Base-by-base conservation (phyloP, 305 asterid genomes). In the Petunia hybrid region DNA sequence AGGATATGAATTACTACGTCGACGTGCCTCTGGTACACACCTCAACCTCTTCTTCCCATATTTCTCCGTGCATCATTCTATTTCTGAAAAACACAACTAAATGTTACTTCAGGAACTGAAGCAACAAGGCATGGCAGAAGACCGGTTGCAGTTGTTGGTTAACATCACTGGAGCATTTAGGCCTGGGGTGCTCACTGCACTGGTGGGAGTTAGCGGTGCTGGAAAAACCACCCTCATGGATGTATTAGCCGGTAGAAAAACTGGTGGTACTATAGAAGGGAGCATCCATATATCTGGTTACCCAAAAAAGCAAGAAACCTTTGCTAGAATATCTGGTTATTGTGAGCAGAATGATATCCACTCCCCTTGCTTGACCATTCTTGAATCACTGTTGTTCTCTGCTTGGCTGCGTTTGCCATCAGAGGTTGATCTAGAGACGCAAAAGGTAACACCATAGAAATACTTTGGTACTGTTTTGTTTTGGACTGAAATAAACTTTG, bases 281-380 rank as follows among this genome's bases (percentile, higher is more conserved):
- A 87, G 79, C 87, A 81, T 93, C 67, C 82, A 67, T 74, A 90
- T 93, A 87, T 91, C 97, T 48, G 97, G 97, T 51, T 87, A 90
- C 89, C 92, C 93, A 5, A 93, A 93, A 78, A 89, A 84, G 63
- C 97, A 93, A 83, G 97, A 91, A 80, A 93, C 95, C 42, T 93
- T 93, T 85, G 97, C 97, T 74, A 89, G 97, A 89, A 87, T 93
- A 86, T 91, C 97, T 57, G 97, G 97, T 43, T 93, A 93, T 85
- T 93, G 97, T 81, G 97, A 91, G 90, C 99, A 95, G 90, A 95
- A 91, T 80, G 99, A 95, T 81, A 88, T 95, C 66, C 99, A 95
- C 86, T 94, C 99, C 56, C 99, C 99, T 76, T 92, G 97, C 90
- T 90, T 95, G 83, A 95, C 99, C 35, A 88, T 95, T 84, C 88